Evolutionary conservation across 2,329 filamentous ascomycete species (phyloP), one percentile per base, ranked within the genome.

Genomic region (Zelopaecilomyces penicillatus): DNA sequence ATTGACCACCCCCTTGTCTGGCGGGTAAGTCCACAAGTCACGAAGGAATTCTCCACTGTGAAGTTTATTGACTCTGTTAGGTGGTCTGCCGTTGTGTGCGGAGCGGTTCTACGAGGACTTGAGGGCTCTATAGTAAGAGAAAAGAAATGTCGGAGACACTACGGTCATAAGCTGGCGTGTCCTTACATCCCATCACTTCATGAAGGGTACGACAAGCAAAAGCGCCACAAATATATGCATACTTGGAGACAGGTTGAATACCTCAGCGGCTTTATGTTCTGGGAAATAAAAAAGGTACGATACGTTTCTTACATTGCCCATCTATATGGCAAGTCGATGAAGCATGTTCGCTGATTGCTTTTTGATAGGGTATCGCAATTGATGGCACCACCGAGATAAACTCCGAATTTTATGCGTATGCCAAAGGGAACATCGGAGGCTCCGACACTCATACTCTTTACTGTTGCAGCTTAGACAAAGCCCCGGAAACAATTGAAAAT

Each of bases 81-180:
- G 9, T 45, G 43, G 43, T 41, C 38, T 1, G 43, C 43, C 12
- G 43, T 41, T 3, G 43, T 45, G 4, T 45, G 19, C 4, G 43
- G 43, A 3, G 43, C 38, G 4, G 43, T 45, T 2, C 29, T 41
- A 7, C 43, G 38, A 2, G 43, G 38, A 2, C 33, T 45, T 0
- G 43, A 45, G 27, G 38, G 43, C 11, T 37, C 32, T 5, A 37
- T 45, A 8, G 32, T 45, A n/a, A 45, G 12, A 4, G 32, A 45
- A 10, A 45, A 37, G 38, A 45, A 37, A 4, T 45, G 43, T 11
- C 38, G 38, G 30, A 7, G 38, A n/a, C 43, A 45, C n/a, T 45
- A 45, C 4, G 43, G 37, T 5, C 29, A 41, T 12, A 2, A 0
- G 10, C 3, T 28, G 5, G 19, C 11, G 26, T 6, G 1, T 3